Base-by-base conservation (phyloP, 1,284 basidiomycete genomes). In the Apiotrichum veenhuisii region DNA sequence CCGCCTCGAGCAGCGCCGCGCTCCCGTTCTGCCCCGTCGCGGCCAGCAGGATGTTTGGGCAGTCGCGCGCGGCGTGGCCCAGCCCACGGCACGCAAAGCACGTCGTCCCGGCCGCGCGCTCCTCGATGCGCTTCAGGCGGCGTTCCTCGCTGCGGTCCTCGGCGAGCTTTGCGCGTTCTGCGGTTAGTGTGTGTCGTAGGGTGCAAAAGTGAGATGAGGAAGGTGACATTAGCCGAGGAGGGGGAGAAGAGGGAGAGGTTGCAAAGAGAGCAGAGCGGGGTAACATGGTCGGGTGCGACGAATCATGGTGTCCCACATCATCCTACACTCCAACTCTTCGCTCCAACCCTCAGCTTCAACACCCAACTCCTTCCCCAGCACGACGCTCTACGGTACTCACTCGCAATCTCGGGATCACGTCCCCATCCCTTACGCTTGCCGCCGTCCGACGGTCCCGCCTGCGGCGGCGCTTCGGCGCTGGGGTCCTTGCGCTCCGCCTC, bases 81-180 rank as follows among this genome's bases (percentile, higher is more conserved):
- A 82, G 84, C 66, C 86, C 82, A 53, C 93, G 84, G 77, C 93
- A 97, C 1, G 88, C 89, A 73, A 91, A 95, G 72, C 93, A 96
- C 10, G 84, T 86, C 4, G 85, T 90, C 4, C 79, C 76, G 22
- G 80, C 75, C 11, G 81, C 70, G 45, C 85, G 83, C 52, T 87
- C 84, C 8, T 83, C 73, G 50, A 84, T 83, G 30, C 92, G 84
- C 64, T 85, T 82, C 52, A 85, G 69, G 17, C 91, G 81, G 45
- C 91, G 80, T 25, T 79, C 68, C 70, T 89, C 89, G 3, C 84
- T 83, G 43, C 64, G 66, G 20, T 68, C 62, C 1, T 60, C 63
- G 3, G 62, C 61, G 10, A 63, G 25, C 36, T 62, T 59, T 18
- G 67, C 61, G 30, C 66, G 61, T 41, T 67, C 72, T 73, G 44